Evolutionary conservation across 2,329 filamentous ascomycete species (phyloP), one percentile per base, ranked within the genome.

Genomic region (Orbilia ellipsospora): DNA sequence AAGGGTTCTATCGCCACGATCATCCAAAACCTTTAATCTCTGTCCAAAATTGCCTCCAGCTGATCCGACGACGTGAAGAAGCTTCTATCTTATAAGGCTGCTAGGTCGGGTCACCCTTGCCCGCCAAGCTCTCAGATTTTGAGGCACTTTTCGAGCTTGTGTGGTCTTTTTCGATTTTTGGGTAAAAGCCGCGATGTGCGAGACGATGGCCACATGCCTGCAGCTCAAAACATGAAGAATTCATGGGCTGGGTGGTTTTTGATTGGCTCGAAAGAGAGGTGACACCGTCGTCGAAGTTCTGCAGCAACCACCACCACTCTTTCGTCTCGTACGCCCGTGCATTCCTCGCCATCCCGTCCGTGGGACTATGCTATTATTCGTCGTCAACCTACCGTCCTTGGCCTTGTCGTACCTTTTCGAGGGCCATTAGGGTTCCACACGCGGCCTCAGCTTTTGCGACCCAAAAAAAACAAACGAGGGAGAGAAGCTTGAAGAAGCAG

Each of bases 151-250:
- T 62, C 16, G 31, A 48, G 44, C 16, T 6, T 4, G 44, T n/a
- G 44, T 56, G 54, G 36, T 40, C 50, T 16, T 57, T 51, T 57
- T 51, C 50, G 28, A 56, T 57, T 66, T 73, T 68, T 74, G 57
- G 70, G 51, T 57, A 63, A 74, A 73, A 63, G 70, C 70, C 61
- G 70, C 70, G 70, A 74, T 67, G 64, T 61, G 69, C 69, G 69
- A 73, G 69, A 65, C 45, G 68, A 65, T 65, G 68, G 56, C 69
- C 62, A 73, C 61, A 66, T 73, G 61, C 56, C 61, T 73, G 68
- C 68, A 66, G 54, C 28, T 18, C 16, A 62, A 56, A 74, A 54
- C 56, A 63, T 55, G 62, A 52, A 56, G 36, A 65, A 65, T 52
- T 66, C 55, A 73, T 68, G 70, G 70, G 70, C 63, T 63, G 61